Evolutionary conservation across 768 basidiomycete genomes (phyloP).

Genomic region (Macrolepiota dolichaula): DNA sequence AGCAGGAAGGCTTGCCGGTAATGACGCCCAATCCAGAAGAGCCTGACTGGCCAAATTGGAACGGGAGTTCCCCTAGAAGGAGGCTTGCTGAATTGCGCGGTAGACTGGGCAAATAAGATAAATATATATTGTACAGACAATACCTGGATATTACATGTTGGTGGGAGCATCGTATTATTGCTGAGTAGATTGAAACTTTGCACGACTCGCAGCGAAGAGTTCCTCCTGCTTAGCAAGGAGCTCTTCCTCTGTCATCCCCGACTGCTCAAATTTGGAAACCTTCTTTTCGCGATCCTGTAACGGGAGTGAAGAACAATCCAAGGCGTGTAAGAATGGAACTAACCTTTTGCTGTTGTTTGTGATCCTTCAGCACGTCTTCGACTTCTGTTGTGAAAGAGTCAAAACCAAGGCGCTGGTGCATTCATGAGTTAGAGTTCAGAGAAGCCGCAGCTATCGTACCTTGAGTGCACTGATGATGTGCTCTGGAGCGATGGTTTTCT

Average conservation of each 20-base stretch:
- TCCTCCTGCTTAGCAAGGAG: conserved; percentile 83
- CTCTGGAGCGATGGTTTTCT: conserved; percentile 98
- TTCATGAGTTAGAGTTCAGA: conserved; percentile 5
- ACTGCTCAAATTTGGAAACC: conserved; percentile 83
- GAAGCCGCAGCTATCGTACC: conserved; percentile 37
- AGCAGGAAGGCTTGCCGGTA: conserved; percentile 74
- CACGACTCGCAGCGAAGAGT: conserved; percentile 89
- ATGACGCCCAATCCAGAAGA: conserved; percentile 30
- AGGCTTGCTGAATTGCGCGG: conserved; percentile 52
- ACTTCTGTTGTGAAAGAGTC: conserved; percentile 89
- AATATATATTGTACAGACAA: conserved; percentile 34
- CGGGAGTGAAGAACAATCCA: conserved; percentile 13
- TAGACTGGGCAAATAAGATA: conserved; percentile 30
- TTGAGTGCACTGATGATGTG: conserved; percentile 92
- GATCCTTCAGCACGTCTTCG: conserved; percentile 90
- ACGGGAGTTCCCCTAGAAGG: conserved; percentile 58
- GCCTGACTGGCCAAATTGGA: conserved; percentile 49
- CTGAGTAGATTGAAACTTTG: conserved; percentile 66
- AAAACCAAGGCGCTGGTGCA: conserved; percentile 79
- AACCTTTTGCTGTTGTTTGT: conserved; percentile 95
- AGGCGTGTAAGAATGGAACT: conserved; percentile 14
- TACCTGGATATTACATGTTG: conserved; percentile 28
- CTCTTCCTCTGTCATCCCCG: conserved; percentile 90
- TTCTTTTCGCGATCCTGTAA: conserved; percentile 86
- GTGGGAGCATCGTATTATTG: conserved; percentile 35